Percentiles rank a stretch among this genome's conserved stretches.
These are phyloP conservation scores for Thielaviopsis punctulata DNA, from an alignment of 2,329 filamentous ascomycete species.

Conservation along the genomic window DNA sequence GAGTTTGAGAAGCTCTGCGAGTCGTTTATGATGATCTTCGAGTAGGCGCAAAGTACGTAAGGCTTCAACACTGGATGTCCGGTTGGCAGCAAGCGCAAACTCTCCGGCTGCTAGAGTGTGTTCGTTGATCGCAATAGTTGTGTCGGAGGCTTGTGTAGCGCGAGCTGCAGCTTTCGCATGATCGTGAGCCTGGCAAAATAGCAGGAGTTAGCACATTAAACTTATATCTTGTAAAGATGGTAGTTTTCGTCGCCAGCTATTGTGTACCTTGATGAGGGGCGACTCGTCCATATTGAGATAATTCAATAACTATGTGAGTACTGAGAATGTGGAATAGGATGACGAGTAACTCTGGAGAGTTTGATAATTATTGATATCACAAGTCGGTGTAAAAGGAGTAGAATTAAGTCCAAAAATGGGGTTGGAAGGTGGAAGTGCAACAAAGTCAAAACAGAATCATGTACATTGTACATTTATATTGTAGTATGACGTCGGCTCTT, in stretches of 20 bases:
- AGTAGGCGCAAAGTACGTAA: constrained; percentile 70
- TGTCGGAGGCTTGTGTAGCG: constrained; percentile 57
- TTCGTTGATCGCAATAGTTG: constrained; percentile 68
- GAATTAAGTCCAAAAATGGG: no score
- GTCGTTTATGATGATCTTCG: constrained; percentile 69
- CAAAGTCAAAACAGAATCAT: no score
- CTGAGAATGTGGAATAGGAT: background rate
- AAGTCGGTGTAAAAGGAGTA: no score
- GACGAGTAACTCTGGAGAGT: background rate
- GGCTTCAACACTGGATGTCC: constrained; percentile 52
- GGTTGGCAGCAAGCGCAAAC: constrained; percentile 66
- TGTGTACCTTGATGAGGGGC: constrained; percentile 44
- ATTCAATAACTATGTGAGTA: background rate
- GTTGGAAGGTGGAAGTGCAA: no score
- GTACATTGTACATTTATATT: no score
- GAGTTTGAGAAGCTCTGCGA: constrained; percentile 65
- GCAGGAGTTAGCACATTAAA: background rate
- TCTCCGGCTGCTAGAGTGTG: constrained; percentile 78
- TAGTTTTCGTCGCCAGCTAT: background rate
- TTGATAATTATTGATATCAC: no score
- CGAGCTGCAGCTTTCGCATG: constrained; percentile 72
- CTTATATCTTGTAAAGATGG: background rate
- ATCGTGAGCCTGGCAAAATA: constrained; percentile 53
- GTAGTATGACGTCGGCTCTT: no score
- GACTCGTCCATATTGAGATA: constrained; percentile 45